Evolutionary conservation across 2,329 filamentous ascomycete species (phyloP).

Genomic region (Epichloe elymi): DNA sequence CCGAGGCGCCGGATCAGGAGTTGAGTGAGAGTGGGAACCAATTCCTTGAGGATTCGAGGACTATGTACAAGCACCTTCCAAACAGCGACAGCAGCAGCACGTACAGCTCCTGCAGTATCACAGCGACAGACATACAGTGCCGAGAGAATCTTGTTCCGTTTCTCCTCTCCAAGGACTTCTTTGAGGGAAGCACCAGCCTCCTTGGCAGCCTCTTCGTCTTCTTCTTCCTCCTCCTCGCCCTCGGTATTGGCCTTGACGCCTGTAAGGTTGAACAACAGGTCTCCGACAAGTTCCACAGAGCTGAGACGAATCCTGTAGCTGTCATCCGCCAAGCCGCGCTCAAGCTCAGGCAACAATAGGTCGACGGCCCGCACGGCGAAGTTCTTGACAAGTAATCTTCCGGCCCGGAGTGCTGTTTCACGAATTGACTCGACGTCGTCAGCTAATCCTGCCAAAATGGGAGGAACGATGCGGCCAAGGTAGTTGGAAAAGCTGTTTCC

Average conservation of each 20-base stretch:
- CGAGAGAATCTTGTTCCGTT: conserved; percentile 94
- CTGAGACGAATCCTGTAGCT: conserved; percentile 96
- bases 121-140: conserved; percentile 94
- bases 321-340: conserved; percentile 92
- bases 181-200: conserved; percentile 89
- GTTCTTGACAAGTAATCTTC: conserved; percentile 92
- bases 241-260: conserved; percentile 74
- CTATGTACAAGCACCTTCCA: conserved; percentile 96
- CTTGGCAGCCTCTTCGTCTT: conserved; percentile 56
- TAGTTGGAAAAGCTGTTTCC: conserved; percentile 98
- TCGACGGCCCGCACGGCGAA: conserved; percentile 93
- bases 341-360: conserved; percentile 82
- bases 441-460: conserved; percentile 84
- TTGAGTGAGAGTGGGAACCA: conserved; percentile 88
- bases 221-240: conserved; percentile 56
- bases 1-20: conserved; percentile 88
- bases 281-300: conserved; percentile 93
- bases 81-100: conserved; percentile 76
- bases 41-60: conserved; percentile 83
- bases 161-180: conserved; percentile 88
- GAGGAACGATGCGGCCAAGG: conserved; percentile 86
- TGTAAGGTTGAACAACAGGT: conserved; percentile 93
- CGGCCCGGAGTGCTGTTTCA: conserved; percentile 89
- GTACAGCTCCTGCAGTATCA: conserved; percentile 86
- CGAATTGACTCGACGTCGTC: conserved; percentile 95